Evolutionary conservation across 345 rosid species (phyloP).

Genomic region (Punica granatum): DNA sequence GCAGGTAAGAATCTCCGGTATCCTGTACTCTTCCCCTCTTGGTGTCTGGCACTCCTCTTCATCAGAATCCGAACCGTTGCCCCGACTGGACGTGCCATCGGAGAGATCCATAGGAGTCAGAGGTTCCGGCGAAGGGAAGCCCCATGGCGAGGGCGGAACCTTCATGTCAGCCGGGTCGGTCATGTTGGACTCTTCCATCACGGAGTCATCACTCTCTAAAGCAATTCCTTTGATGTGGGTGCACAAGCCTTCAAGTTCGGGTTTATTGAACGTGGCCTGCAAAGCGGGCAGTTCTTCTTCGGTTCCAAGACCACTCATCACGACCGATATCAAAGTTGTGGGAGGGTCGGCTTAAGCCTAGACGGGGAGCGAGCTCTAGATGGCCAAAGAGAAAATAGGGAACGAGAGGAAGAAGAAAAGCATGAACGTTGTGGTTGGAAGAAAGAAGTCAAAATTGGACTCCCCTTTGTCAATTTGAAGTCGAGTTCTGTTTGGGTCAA

Average conservation of each 20-base stretch:
- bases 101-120: slow-evolving; percentile 1
- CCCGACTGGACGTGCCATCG: not conserved
- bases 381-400: too few species aligned
- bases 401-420: not conserved
- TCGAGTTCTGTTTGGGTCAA: too few species aligned
- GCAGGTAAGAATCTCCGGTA: slow-evolving; percentile 15
- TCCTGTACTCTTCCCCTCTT: slow-evolving; percentile 13
- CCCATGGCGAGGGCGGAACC: not conserved
- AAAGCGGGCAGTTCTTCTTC: slow-evolving; percentile 11
- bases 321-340: not conserved
- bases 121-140: not conserved
- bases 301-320: not conserved
- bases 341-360: not conserved
- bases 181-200: not conserved
- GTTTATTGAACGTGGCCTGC: not conserved
- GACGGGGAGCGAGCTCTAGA: not conserved
- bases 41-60: slow-evolving; percentile 26
- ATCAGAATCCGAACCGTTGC: not conserved
- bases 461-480: too few species aligned
- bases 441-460: too few species aligned
- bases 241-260: slow-evolving; percentile 1
- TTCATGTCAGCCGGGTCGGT: not conserved
- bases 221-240: not conserved
- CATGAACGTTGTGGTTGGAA: too few species aligned
- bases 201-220: not conserved